Evolutionary conservation across 2,329 filamentous ascomycete genomes (phyloP).

Genomic region (Emmonsia crescens): DNA sequence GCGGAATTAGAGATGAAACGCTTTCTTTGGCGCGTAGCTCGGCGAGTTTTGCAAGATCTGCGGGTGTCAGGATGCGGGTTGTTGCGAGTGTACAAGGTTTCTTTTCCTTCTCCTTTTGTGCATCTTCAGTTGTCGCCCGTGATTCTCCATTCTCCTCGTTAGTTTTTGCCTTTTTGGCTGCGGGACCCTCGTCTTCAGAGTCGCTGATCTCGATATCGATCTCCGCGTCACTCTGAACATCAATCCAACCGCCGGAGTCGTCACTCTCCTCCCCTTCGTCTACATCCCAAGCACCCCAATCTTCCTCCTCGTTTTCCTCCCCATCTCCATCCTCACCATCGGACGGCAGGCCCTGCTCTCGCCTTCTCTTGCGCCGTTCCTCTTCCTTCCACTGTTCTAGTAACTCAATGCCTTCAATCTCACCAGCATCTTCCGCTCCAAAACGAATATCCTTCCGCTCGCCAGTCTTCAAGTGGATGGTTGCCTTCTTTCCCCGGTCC

Average conservation of each 20-base stretch:
- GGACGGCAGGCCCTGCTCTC: slow-evolving; percentile 54
- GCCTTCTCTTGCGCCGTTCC: slow-evolving; percentile 62
- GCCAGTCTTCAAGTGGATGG: slow-evolving; percentile 67
- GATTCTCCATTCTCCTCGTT: slow-evolving; percentile 21
- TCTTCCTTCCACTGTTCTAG: slow-evolving; percentile 91
- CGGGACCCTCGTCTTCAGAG: slow-evolving; percentile 61
- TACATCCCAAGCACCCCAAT: slow-evolving; percentile 50
- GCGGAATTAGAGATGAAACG: slow-evolving; percentile 52
- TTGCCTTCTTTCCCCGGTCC: slow-evolving; percentile 83
- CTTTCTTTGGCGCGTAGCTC: slow-evolving; percentile 69
- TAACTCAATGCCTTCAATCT: slow-evolving; percentile 84
- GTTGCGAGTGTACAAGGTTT: slow-evolving; percentile 65
- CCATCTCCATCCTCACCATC: slow-evolving; percentile 53
- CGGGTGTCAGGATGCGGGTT: slow-evolving; percentile 85
- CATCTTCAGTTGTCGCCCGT: slow-evolving; percentile 17
- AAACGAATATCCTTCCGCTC: slow-evolving; percentile 67
- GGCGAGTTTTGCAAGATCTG: slow-evolving; percentile 86
- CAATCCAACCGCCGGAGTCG: slow-evolving; percentile 84
- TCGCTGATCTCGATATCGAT: slow-evolving; percentile 65
- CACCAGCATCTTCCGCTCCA: slow-evolving; percentile 68
- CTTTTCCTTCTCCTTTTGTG: slow-evolving; percentile 33
- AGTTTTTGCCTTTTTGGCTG: slow-evolving; percentile 52
- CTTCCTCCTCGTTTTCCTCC: slow-evolving; percentile 49
- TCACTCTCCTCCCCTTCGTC: slow-evolving; percentile 46
- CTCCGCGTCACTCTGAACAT: slow-evolving; percentile 71